A percentile compares a stretch with the other conserved stretches of the same genome.
These are phyloP conservation scores for Phytophthora litchii DNA, from an alignment of 352 stramenopile genomes.

Conservation along the genomic window DNA sequence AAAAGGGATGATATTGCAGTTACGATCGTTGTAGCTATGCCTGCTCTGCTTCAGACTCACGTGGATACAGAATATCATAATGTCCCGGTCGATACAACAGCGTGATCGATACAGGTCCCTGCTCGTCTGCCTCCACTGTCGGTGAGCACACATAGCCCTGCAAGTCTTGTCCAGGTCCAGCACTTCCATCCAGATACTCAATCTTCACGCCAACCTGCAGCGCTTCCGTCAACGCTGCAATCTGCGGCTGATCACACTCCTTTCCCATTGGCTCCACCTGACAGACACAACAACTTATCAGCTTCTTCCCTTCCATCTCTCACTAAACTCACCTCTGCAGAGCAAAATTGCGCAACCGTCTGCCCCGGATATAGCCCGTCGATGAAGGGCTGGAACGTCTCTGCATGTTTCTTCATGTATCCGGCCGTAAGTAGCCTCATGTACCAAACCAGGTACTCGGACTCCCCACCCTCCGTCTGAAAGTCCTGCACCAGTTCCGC, in stretches of 20 bases:
- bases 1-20: conserved; percentile 11
- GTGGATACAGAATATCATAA: conserved; percentile 95
- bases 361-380: conserved; percentile 80
- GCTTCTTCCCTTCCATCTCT: not conserved
- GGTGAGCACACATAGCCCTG: conserved; percentile 72
- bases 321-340: conserved; percentile 50
- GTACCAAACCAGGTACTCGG: conserved; percentile 92
- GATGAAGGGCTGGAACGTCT: conserved; percentile 92
- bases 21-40: too few species aligned
- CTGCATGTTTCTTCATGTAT: conserved; percentile 87
- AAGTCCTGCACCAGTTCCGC: conserved; percentile 79
- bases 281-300: conserved; percentile 5
- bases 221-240: conserved; percentile 92
- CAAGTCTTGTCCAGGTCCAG: conserved; percentile 45
- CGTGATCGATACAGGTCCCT: conserved; percentile 53
- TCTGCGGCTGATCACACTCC: conserved; percentile 94
- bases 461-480: conserved; percentile 85
- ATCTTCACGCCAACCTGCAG: conserved; percentile 90
- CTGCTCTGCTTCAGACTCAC: conserved; percentile 12
- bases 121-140: conserved; percentile 11
- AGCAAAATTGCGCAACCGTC: conserved; percentile 87
- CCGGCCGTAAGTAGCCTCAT: conserved; percentile 83
- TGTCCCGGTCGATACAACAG: conserved; percentile 95
- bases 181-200: conserved; percentile 93
- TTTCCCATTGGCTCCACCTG: conserved; percentile 94